Conservation (phyloP, 1,284 basidiomycete genomes). For the Ganoderma lucidum region DNA sequence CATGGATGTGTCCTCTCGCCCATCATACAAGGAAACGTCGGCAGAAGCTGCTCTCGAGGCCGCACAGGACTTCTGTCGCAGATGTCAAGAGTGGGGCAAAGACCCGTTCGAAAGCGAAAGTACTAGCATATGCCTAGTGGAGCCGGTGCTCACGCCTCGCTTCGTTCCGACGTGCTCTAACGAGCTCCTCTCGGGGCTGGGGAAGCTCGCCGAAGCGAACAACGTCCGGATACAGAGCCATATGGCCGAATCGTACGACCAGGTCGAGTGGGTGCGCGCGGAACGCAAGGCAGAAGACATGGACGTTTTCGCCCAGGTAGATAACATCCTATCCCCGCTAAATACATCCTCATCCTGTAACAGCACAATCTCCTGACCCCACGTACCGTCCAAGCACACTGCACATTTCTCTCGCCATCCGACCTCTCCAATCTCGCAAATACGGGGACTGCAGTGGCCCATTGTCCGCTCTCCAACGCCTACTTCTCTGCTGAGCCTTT, state of each 20-base stretch:
- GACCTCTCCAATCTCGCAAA: constrained; percentile 61
- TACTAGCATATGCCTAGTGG: constrained; percentile 55
- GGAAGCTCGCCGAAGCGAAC: constrained; percentile 44
- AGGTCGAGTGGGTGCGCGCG: constrained; percentile 72
- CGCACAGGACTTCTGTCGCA: constrained; percentile 63
- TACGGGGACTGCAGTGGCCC: constrained; percentile 72
- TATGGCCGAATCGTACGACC: constrained; percentile 74
- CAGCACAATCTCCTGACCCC: constrained; percentile 68
- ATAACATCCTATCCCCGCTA: background rate
- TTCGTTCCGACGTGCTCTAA: constrained; percentile 85
- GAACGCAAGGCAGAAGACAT: constrained; percentile 73
- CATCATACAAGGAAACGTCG: constrained; percentile 74
- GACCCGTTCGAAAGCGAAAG: constrained; percentile 38
- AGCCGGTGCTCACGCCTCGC: constrained; percentile 80
- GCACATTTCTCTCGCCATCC: constrained; percentile 71
- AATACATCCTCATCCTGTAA: background rate
- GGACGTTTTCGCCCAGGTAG: constrained; percentile 74
- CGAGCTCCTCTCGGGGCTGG: constrained; percentile 66
- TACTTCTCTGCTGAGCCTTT: constrained; percentile 85
- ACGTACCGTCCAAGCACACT: constrained; percentile 83
- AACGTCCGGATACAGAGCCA: constrained; percentile 50
- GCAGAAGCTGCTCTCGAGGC: constrained; percentile 56
- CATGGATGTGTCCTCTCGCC: constrained; percentile 82
- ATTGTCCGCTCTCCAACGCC: constrained; percentile 86
- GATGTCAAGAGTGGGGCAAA: constrained; percentile 47